Conservation (phyloP, 208 protist species). For the Naegleria lovaniensis region DNA sequence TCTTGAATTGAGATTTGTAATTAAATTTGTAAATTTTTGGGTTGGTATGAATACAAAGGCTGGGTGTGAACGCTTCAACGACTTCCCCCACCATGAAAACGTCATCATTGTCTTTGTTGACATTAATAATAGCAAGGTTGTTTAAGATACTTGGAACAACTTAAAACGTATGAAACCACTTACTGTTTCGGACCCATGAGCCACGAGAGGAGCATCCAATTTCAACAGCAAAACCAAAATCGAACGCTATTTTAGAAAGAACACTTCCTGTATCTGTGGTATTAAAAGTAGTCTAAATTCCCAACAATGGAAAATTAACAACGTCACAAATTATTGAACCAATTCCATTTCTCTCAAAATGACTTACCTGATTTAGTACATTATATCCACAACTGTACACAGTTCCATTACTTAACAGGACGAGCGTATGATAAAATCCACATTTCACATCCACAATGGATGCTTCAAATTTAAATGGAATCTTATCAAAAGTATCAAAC, state of each 20-base stretch:
- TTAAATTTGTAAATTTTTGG: not conserved
- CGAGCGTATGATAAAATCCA: not conserved
- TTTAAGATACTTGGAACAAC: too few species aligned
- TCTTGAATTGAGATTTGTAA: not conserved
- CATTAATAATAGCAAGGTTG: too few species aligned
- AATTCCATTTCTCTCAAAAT: too few species aligned
- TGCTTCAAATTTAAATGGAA: not conserved
- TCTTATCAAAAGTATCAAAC: not conserved
- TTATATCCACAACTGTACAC: not conserved
- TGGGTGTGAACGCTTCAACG: not conserved
- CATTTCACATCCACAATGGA: not conserved
- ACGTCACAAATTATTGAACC: too few species aligned
- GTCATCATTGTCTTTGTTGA: not conserved
- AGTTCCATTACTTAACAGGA: not conserved
- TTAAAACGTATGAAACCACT: not conserved
- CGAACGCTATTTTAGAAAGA: not conserved
- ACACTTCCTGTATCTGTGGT: not conserved
- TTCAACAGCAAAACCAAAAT: not conserved
- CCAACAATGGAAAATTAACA: too few species aligned
- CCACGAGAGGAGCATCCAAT: not conserved
- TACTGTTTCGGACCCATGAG: not conserved
- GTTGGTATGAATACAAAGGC: not conserved
- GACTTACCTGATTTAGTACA: not conserved
- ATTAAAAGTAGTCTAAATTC: not conserved
- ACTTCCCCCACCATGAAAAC: not conserved